These are phyloP conservation scores for Jacaranda copaia DNA, from an alignment of 257 asterid genomes.

Conservation along the genomic window DNA sequence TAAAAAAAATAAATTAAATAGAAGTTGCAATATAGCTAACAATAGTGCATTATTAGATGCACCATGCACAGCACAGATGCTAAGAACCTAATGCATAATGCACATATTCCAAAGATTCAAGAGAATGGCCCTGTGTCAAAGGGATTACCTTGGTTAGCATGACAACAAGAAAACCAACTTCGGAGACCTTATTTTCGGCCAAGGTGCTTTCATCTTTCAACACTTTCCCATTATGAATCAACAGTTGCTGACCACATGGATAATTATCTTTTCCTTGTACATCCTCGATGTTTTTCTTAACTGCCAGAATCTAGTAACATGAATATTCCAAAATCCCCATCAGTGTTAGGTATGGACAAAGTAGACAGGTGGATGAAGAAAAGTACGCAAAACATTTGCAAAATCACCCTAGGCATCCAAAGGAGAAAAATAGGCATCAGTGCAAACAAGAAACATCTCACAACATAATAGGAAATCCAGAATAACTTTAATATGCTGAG, in stretches of 20 bases:
- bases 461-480: background rate
- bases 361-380: no score
- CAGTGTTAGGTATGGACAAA: background rate
- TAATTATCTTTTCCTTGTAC: constrained; percentile 76
- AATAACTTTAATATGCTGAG: background rate
- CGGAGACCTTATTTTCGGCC: constrained; percentile 75
- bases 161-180: constrained; percentile 87
- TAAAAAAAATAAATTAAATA: background rate
- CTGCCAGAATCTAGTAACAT: constrained; percentile 67
- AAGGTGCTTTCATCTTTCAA: constrained; percentile 77
- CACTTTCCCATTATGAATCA: constrained; percentile 85
- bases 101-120: background rate
- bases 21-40: background rate
- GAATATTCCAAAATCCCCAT: constrained; percentile 13
- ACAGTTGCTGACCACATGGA: constrained; percentile 85
- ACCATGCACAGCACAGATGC: background rate
- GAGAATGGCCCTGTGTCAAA: background rate
- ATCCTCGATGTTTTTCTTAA: constrained; percentile 84
- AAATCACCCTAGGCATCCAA: background rate
- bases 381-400: no score
- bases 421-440: background rate
- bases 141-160: constrained; percentile 80
- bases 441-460: background rate
- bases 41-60: background rate
- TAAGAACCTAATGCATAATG: background rate